Percentiles rank a stretch among this genome's conserved stretches.
phyloP scores from a whole-genome alignment of 768 basidiomycete genomes.

The Leucocoprinus sp. region DNA sequence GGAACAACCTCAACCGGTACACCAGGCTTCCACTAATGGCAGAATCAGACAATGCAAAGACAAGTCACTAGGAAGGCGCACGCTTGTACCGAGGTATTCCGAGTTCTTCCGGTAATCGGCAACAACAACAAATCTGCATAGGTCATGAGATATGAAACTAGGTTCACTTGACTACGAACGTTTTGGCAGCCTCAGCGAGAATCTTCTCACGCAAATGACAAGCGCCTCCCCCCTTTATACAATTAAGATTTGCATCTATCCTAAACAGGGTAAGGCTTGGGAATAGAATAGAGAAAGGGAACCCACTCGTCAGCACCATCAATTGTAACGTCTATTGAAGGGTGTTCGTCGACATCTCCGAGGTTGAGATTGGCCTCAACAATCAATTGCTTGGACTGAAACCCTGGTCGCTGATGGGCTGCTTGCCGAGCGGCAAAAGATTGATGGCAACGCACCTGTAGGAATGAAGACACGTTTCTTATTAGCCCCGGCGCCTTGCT shows the following conservation, averaged over 20 bases:
- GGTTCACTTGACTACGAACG: conserved; percentile 39
- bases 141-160: not conserved
- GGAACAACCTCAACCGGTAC: conserved; percentile 96
- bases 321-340: conserved; percentile 89
- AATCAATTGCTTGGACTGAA: conserved; percentile 95
- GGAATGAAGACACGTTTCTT: conserved; percentile 81
- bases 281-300: not conserved
- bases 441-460: conserved; percentile 45
- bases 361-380: conserved; percentile 67
- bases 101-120: conserved; percentile 97
- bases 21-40: conserved; percentile 66
- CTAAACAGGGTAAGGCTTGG: conserved; percentile 31
- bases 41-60: not conserved
- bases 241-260: conserved; percentile 80
- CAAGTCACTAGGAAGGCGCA: conserved; percentile 29
- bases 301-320: conserved; percentile 95
- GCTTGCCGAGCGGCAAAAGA: not conserved
- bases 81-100: conserved; percentile 69
- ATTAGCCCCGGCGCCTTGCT: conserved; percentile 74
- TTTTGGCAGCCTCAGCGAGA: conserved; percentile 89
- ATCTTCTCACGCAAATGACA: conserved; percentile 98
- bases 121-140: conserved; percentile 70
- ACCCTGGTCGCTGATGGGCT: conserved; percentile 37
- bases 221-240: conserved; percentile 95
- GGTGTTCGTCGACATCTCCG: conserved; percentile 87